phyloP scores from a whole-genome alignment of 345 rosid genomes.

The Abelmoschus esculentus region DNA sequence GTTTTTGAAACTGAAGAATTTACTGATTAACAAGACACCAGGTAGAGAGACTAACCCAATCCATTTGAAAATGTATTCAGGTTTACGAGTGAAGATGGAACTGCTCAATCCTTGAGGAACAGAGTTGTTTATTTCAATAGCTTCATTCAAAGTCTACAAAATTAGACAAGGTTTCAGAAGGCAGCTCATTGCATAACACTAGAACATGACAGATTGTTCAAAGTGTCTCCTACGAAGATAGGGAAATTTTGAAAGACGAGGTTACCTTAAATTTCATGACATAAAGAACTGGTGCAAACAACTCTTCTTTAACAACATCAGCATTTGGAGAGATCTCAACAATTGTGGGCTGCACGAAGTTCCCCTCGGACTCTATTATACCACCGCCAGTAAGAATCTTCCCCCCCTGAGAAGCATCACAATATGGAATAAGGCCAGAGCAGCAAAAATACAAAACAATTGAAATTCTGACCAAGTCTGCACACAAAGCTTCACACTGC shows the following conservation, averaged over 20 bases:
- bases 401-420: slow-evolving; percentile 58
- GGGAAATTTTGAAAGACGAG: background rate
- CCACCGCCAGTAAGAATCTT: slow-evolving; percentile 77
- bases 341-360: slow-evolving; percentile 92
- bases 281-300: slow-evolving; percentile 87
- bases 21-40: background rate
- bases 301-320: slow-evolving; percentile 74
- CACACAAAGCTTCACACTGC: background rate
- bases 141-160: slow-evolving; percentile 70
- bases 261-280: slow-evolving; percentile 82
- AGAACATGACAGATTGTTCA: background rate
- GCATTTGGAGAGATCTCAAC: slow-evolving; percentile 72
- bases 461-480: background rate
- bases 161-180: slow-evolving; percentile 5
- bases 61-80: slow-evolving; percentile 82
- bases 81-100: slow-evolving; percentile 75
- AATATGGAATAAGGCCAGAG: background rate
- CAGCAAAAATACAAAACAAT: background rate
- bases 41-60: slow-evolving; percentile 46
- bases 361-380: slow-evolving; percentile 60
- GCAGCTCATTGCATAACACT: background rate
- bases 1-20: background rate
- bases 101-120: slow-evolving; percentile 97
- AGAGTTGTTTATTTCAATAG: slow-evolving; percentile 79
- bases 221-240: background rate